A percentile compares a stretch with the other conserved stretches of the same genome.
Conservation (phyloP, 495 filamentous ascomycete species). For the Aspergillus bertholletiae region DNA sequence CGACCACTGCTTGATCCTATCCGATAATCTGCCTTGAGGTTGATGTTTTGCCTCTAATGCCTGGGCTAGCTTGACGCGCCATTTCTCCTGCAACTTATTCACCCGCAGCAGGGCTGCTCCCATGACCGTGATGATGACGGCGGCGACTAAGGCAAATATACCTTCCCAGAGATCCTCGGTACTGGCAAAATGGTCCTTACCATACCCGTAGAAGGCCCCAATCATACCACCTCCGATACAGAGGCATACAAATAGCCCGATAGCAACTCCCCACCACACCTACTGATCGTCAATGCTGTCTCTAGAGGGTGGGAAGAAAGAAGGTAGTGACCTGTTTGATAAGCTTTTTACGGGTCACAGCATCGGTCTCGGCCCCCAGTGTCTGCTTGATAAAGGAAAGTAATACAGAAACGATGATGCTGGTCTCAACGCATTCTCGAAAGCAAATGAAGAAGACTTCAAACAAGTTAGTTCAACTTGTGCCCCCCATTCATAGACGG, state of each 20-base stretch:
- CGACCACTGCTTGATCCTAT: slow-evolving; percentile 56
- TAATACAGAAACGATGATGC: slow-evolving; percentile 78
- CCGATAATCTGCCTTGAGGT: slow-evolving; percentile 15
- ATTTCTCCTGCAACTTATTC: slow-evolving; percentile 81
- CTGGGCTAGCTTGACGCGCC: slow-evolving; percentile 72
- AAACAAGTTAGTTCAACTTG: neutral
- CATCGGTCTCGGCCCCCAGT: slow-evolving; percentile 56
- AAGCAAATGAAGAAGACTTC: slow-evolving; percentile 81
- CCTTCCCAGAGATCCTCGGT: slow-evolving; percentile 80
- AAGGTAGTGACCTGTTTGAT: slow-evolving; percentile 52
- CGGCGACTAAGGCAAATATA: slow-evolving; percentile 64
- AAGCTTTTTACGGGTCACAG: slow-evolving; percentile 59
- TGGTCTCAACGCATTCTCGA: slow-evolving; percentile 77
- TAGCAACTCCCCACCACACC: slow-evolving; percentile 58
- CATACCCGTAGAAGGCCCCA: slow-evolving; percentile 72
- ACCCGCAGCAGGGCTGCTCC: slow-evolving; percentile 78
- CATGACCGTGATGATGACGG: slow-evolving; percentile 74
- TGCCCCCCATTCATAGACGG: neutral
- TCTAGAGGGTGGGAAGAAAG: neutral
- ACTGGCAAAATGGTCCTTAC: slow-evolving; percentile 57
- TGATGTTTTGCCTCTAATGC: slow-evolving; percentile 54
- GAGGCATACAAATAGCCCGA: slow-evolving; percentile 65
- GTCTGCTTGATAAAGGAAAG: slow-evolving; percentile 80
- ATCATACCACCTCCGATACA: slow-evolving; percentile 70
- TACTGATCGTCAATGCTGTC: neutral